Percentiles rank a stretch among this genome's conserved stretches.
Evolutionary conservation across 2,329 filamentous ascomycete genomes (phyloP).

Genomic region (Fusarium fujikuroi): DNA sequence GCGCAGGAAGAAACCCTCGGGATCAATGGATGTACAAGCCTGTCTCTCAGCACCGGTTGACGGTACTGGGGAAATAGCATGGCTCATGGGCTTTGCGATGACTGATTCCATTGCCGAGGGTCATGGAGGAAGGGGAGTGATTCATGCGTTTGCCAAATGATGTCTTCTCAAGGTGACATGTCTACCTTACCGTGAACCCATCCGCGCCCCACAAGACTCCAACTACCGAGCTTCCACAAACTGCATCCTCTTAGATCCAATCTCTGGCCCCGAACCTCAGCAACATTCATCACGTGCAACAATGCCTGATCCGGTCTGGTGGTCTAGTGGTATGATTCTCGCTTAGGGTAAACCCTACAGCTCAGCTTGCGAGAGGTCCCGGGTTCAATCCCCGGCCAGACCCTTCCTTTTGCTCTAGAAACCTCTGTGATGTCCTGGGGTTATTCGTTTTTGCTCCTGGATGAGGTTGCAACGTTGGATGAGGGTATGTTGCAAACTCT

Average conservation of each 20-base stretch:
- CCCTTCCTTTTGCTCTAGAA: conserved; percentile 45
- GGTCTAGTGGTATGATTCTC: conserved; percentile 78
- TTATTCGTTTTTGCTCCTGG: background rate
- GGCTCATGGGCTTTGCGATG: fast-evolving
- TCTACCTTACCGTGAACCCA: background rate
- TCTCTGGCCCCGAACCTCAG: fast-evolving
- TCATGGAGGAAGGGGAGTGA: fast-evolving
- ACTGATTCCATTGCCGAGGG: background rate
- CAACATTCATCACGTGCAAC: background rate
- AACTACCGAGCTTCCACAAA: background rate
- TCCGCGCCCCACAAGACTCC: background rate
- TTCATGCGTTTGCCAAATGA: no score
- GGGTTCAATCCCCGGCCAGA: conserved; percentile 60
- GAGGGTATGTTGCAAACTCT: background rate
- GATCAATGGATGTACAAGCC: background rate
- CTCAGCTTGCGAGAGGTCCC: conserved; percentile 56
- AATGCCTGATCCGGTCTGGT: conserved; percentile 52
- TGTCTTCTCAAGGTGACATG: background rate
- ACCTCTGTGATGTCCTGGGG: fast-evolving
- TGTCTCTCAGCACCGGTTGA: background rate
- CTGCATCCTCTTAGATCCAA: fast-evolving
- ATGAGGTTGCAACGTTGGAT: background rate
- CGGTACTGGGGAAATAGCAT: fast-evolving
- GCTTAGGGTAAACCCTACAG: conserved; percentile 67
- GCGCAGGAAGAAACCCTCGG: background rate